Evolutionary conservation across 257 asterid species (phyloP).

Genomic region (Salvia hispanica): DNA sequence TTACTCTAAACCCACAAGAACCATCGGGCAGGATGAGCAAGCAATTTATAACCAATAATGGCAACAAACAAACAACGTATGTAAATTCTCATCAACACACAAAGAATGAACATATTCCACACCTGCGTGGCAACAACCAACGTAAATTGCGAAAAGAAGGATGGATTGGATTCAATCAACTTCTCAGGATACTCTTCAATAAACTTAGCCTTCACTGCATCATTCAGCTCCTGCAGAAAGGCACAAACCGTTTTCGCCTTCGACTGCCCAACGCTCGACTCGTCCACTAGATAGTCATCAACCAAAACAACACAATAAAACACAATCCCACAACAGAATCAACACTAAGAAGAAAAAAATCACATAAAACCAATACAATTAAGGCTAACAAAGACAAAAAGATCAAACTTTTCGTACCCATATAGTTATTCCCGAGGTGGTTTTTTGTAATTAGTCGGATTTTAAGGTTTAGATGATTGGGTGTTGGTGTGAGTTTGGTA

Average conservation of each 20-base stretch:
- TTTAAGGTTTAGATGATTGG: conserved; percentile 11
- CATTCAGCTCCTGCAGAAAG: conserved; percentile 93
- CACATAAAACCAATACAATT: background rate
- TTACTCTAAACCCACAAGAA: conserved; percentile 12
- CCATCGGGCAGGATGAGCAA: background rate
- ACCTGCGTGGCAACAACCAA: conserved; percentile 89
- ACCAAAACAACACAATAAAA: no score
- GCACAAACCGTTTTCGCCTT: conserved; percentile 91
- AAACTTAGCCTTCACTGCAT: conserved; percentile 90
- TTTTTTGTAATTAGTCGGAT: conserved; percentile 9
- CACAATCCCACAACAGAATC: no score
- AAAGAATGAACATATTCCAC: background rate
- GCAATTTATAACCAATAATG: no score
- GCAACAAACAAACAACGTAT: background rate
- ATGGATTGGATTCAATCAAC: conserved; percentile 64
- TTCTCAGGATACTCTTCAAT: conserved; percentile 82
- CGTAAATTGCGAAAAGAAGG: conserved; percentile 89
- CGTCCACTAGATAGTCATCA: no score
- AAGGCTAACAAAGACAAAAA: background rate
- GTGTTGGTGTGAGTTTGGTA: conserved; percentile 2
- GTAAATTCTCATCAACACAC: no score
- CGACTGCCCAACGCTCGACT: conserved; percentile 77
- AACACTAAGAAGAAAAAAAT: background rate
- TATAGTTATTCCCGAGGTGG: conserved; percentile 82
- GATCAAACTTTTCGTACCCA: conserved; percentile 51